Conservation (phyloP, 176 grass and related monocot species). For the Pharus latifolius region DNA sequence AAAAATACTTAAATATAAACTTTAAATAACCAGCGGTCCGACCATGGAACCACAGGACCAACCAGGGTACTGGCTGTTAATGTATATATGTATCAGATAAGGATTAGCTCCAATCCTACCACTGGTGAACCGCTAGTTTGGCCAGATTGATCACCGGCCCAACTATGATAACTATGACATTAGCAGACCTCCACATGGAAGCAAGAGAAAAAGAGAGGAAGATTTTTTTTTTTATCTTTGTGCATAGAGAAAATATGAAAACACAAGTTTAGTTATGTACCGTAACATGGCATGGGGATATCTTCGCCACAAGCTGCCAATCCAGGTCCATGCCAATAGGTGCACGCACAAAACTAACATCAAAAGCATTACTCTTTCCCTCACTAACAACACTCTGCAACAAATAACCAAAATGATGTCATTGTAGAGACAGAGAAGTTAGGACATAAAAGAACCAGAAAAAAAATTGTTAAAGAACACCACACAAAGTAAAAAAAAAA, state of each 20-base stretch:
- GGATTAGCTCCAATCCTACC: too few species aligned
- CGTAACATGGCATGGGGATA: constrained; percentile 93
- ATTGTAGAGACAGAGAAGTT: neutral
- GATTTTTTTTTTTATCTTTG: too few species aligned
- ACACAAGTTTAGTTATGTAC: constrained; percentile 37
- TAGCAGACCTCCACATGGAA: neutral
- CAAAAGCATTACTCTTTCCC: constrained; percentile 81
- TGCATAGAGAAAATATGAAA: neutral
- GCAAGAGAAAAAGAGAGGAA: neutral
- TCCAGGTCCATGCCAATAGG: constrained; percentile 69
- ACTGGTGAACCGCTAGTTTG: too few species aligned
- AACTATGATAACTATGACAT: too few species aligned
- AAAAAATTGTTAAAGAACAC: neutral
- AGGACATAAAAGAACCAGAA: neutral
- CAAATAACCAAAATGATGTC: neutral
- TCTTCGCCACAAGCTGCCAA: constrained; percentile 81
- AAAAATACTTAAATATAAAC: too few species aligned
- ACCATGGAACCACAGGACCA: too few species aligned
- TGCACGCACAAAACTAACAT: constrained; percentile 71
- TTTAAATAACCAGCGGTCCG: too few species aligned
- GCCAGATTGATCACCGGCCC: too few species aligned
- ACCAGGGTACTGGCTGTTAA: too few species aligned
- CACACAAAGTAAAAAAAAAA: constrained; percentile 7
- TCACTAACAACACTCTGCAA: constrained; percentile 76
- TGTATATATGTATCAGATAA: too few species aligned